Evolutionary conservation across 306 rosid species (phyloP).

Genomic region (Vicia villosa): DNA sequence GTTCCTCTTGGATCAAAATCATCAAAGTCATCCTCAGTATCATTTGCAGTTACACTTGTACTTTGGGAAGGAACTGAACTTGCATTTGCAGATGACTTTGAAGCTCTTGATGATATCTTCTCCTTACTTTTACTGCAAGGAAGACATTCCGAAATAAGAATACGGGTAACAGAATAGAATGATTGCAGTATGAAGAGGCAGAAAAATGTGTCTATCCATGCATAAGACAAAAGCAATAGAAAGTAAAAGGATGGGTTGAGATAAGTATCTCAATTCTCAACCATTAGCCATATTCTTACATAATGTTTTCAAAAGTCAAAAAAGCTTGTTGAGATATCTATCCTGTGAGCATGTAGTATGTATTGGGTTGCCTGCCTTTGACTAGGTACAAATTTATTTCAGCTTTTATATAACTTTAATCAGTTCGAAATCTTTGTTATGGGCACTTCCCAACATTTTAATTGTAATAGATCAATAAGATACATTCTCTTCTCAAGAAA

Average conservation of each 20-base stretch:
- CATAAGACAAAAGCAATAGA: constrained; percentile 12
- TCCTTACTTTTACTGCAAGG: constrained; percentile 64
- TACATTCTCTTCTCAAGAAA: constrained; percentile 5
- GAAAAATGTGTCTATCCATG: constrained; percentile 6
- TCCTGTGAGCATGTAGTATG: constrained; percentile 12
- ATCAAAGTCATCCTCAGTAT: constrained; percentile 71
- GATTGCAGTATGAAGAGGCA: constrained; percentile 27
- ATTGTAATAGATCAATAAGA: constrained; percentile 4
- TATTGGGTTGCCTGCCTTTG: constrained; percentile 12
- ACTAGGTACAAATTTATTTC: not conserved
- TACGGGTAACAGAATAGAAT: constrained; percentile 17
- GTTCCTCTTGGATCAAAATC: constrained; percentile 98
- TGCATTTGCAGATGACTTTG: constrained; percentile 58
- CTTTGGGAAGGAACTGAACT: constrained; percentile 57
- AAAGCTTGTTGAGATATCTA: constrained; percentile 25
- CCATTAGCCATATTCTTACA: constrained; percentile 13
- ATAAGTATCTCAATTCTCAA: constrained; percentile 31
- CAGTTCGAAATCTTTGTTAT: constrained; percentile 3
- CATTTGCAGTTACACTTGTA: constrained; percentile 45
- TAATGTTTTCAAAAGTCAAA: constrained; percentile 26
- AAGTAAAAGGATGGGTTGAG: constrained; percentile 25
- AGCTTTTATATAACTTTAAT: constrained; percentile 3
- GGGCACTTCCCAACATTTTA: not conserved
- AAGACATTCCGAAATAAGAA: constrained; percentile 41
- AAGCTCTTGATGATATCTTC: constrained; percentile 46